These are phyloP conservation scores for Cucumis cinereus DNA, from an alignment of 306 rosid species.

Conservation along the genomic window DNA sequence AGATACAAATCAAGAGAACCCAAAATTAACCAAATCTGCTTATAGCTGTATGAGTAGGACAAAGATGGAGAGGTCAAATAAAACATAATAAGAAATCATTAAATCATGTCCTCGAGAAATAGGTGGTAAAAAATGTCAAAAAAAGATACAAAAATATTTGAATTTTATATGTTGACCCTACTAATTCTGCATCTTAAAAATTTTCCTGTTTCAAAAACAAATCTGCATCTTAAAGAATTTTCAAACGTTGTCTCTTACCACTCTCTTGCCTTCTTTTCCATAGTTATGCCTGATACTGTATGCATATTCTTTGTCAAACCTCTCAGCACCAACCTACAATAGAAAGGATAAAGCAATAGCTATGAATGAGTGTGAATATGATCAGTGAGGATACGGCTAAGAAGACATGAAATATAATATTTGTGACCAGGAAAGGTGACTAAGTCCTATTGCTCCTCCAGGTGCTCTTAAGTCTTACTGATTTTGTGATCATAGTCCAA, in stretches of 20 bases:
- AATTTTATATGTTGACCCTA: not conserved
- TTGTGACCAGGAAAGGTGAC: not conserved
- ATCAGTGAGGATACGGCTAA: conserved; percentile 11
- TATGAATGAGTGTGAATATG: conserved; percentile 2
- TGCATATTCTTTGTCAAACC: conserved; percentile 87
- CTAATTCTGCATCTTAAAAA: not conserved
- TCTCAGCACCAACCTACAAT: conserved; percentile 75
- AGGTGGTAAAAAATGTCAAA: not conserved
- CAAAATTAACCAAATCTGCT: not conserved
- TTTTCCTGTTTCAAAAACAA: not conserved
- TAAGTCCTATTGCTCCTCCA: not conserved
- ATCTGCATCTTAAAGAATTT: not conserved
- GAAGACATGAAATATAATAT: not conserved
- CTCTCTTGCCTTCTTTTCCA: conserved; percentile 88
- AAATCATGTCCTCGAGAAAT: not conserved
- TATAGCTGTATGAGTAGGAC: not conserved
- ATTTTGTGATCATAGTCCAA: not conserved
- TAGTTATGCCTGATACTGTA: conserved; percentile 80
- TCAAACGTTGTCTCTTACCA: conserved; percentile 38
- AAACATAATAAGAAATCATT: not conserved
- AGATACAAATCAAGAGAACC: conserved; percentile 1
- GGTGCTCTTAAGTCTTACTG: not conserved
- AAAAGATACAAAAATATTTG: not conserved
- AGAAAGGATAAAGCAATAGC: conserved; percentile 13
- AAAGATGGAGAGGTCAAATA: not conserved